Evolutionary conservation across 1,139 yeast genomes (phyloP), one percentile per base, ranked within the genome.

Genomic region (Pichia sp.): DNA sequence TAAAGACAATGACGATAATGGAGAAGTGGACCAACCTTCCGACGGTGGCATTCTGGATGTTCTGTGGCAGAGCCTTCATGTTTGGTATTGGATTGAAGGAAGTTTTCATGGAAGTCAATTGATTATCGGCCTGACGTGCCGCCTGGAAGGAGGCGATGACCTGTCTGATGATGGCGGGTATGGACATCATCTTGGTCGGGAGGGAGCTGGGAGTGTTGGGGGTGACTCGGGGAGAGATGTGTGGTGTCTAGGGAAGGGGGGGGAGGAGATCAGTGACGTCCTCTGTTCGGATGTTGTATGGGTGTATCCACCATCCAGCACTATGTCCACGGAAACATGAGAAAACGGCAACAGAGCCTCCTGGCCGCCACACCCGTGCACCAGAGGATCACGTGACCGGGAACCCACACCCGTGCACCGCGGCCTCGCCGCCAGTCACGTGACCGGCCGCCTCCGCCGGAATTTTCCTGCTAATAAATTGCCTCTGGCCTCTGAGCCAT

Each of bases 1-100:
- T 7, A 14, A 75, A 68, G 52, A 79, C 65, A 50, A 65, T 51
- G 50, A 69, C 44, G 54, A 73, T 52, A 60, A 75, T 61, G 39
- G 67, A 65, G 66, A 72, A 69, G 70, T 72, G 75, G 8, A 62
- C 46, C 4, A 46, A 19, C 9, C 19, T 28, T 15, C 40, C 20
- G 36, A 40, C 35, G 2, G 37, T 4, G 3, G 52, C 42, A 34
- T 43, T 22, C 34, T 44, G 39, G 9, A 49, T 9, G 10, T 34
- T 37, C n/a, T 42, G n/a, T n/a, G 49, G 46, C 2, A 52, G 20
- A 8, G 33, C 31, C 22, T 37, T 40, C 18, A 48, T 20, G 18
- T 44, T 48, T 19, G 38, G 44, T 18, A 49, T 10, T 14, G 56
- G 56, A 34, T 49, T 40, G 18, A 51, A 49, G 6, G 52, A 43